Conservation (phyloP, 148 eudicot species). For the Pharnaceum exiguum region DNA sequence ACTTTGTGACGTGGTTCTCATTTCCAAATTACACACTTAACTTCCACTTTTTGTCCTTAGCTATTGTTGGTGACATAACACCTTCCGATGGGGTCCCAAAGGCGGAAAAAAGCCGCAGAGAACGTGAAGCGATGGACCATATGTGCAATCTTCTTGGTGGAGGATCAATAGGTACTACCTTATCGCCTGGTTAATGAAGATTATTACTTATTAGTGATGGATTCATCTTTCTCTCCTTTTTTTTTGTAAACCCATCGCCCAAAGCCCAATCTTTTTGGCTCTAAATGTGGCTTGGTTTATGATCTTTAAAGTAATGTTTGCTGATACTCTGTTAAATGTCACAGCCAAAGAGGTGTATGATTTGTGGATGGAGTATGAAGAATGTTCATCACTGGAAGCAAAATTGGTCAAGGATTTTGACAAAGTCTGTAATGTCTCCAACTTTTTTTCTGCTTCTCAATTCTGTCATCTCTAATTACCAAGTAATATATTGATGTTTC, state of each 20-base stretch:
- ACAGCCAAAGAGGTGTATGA: constrained; percentile 82
- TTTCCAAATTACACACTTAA: not conserved
- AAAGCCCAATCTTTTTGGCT: too few relatives aligned
- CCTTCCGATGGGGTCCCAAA: constrained; percentile 87
- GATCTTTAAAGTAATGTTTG: not conserved
- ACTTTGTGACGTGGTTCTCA: not conserved
- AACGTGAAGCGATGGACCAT: constrained; percentile 76
- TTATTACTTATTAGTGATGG: too few relatives aligned
- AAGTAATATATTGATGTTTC: not conserved
- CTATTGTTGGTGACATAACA: constrained; percentile 97
- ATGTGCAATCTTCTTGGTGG: constrained; percentile 92
- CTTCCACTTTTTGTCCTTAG: constrained; percentile 25
- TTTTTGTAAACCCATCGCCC: too few relatives aligned
- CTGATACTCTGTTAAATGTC: constrained; percentile 1
- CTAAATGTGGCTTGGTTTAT: too few relatives aligned
- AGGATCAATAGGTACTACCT: constrained; percentile 61
- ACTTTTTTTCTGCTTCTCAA: not conserved
- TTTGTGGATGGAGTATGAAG: constrained; percentile 96
- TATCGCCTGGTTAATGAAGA: not conserved
- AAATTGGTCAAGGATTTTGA: constrained; percentile 94
- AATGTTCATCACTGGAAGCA: constrained; percentile 75
- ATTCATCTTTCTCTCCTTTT: too few relatives aligned
- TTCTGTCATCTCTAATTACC: not conserved
- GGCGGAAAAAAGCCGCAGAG: constrained; percentile 72
- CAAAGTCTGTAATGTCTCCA: constrained; percentile 39